A percentile compares a stretch with the other conserved stretches of the same genome.
These are phyloP conservation scores for Corrigiola litoralis DNA, from an alignment of 179 eudicot species.

Conservation along the genomic window DNA sequence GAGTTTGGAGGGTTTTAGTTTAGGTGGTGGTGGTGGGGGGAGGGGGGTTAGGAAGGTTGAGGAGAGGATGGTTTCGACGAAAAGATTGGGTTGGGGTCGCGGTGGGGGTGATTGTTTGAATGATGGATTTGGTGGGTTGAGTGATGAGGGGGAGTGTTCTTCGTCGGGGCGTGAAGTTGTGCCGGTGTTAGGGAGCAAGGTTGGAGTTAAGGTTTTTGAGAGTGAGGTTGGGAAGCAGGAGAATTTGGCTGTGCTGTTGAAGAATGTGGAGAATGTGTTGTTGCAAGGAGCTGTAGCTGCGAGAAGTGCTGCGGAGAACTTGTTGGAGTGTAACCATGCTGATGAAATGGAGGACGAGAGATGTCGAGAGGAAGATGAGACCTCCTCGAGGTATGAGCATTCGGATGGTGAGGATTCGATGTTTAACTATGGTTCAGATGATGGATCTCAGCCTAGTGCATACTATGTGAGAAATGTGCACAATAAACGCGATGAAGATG, in stretches of 20 bases:
- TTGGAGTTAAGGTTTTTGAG: constrained; percentile 23
- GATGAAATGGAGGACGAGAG: constrained; percentile 41
- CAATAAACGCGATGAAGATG: constrained; percentile 19
- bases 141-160: constrained; percentile 20
- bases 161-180: background rate
- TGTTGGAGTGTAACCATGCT: constrained; percentile 27
- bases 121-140: constrained; percentile 14
- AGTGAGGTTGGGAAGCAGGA: constrained; percentile 33
- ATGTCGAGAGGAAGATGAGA: constrained; percentile 47
- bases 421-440: constrained; percentile 66
- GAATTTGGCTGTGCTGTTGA: constrained; percentile 32
- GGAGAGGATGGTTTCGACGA: constrained; percentile 11
- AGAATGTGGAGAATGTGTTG: constrained; percentile 29
- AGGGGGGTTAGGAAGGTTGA: constrained; percentile 34
- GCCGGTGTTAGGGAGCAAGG: constrained; percentile 12
- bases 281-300: constrained; percentile 29
- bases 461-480: constrained; percentile 30
- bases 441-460: constrained; percentile 39
- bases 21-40: constrained; percentile 45
- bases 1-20: constrained; percentile 46
- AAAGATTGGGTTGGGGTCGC: constrained; percentile 7
- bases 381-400: constrained; percentile 63
- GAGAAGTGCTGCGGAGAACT: constrained; percentile 26
- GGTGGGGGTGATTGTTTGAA: constrained; percentile 14
- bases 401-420: constrained; percentile 91